These are phyloP conservation scores for Fraxinus cuspidata DNA, from an alignment of 257 asterid species.

Conservation along the genomic window DNA sequence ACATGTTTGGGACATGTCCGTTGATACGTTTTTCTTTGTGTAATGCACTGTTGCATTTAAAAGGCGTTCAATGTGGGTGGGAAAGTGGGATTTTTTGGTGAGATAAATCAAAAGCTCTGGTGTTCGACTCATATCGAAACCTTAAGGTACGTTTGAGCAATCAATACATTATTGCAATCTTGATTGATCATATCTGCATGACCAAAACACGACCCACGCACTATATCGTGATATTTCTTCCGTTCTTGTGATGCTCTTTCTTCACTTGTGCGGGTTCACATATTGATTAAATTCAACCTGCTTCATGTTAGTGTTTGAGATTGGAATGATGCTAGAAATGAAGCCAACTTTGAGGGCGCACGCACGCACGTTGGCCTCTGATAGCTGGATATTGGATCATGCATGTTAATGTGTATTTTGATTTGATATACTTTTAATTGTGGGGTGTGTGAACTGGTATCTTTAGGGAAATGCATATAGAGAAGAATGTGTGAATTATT, in stretches of 20 bases:
- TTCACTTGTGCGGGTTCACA: neutral
- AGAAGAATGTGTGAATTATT: too few relatives aligned
- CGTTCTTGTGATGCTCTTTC: slow-evolving; percentile 7
- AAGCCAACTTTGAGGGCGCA: slow-evolving; percentile 58
- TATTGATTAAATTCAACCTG: slow-evolving; percentile 15
- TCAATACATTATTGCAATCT: neutral
- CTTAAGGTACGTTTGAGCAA: slow-evolving; percentile 52
- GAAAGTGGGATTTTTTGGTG: slow-evolving; percentile 81
- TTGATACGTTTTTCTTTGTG: neutral
- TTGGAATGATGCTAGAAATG: slow-evolving; percentile 61
- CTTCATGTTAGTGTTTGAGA: slow-evolving; percentile 74
- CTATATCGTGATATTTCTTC: neutral
- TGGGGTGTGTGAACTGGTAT: too few relatives aligned
- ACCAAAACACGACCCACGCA: neutral
- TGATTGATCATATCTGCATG: slow-evolving; percentile 7
- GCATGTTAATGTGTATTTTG: slow-evolving; percentile 36
- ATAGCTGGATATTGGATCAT: slow-evolving; percentile 67
- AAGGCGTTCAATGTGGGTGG: slow-evolving; percentile 92
- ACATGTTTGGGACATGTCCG: neutral
- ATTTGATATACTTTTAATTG: too few relatives aligned
- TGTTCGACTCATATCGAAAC: slow-evolving; percentile 91
- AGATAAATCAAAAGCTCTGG: slow-evolving; percentile 68
- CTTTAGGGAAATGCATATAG: too few relatives aligned
- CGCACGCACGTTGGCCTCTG: slow-evolving; percentile 80
- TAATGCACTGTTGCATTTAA: slow-evolving; percentile 10